A percentile compares a stretch with the other conserved stretches of the same genome.
Evolutionary conservation across 495 filamentous ascomycete species (phyloP).

Genomic region (Penicillium bialowiezense): DNA sequence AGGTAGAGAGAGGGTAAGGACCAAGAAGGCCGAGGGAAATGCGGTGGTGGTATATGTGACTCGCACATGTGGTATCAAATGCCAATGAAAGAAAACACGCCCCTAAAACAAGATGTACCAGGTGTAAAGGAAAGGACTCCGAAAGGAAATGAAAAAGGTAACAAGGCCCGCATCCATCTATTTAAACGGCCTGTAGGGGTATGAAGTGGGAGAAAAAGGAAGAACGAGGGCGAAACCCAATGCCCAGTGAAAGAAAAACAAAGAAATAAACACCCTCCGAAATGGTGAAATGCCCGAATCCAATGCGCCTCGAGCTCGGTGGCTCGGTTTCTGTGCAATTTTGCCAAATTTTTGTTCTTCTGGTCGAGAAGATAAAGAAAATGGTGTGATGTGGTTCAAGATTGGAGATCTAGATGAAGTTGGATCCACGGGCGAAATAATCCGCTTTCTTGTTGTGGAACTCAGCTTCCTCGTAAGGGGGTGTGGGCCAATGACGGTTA

Average conservation of each 20-base stretch:
- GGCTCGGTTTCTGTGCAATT: conserved; percentile 16
- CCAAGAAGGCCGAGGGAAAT: conserved; percentile 14
- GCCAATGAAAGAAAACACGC: conserved; percentile 20
- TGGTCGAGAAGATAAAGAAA: conserved; percentile 18
- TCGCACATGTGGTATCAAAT: conserved; percentile 39
- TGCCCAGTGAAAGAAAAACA: conserved; percentile 14
- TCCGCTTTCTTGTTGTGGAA: conserved; percentile 80
- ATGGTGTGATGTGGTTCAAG: conserved; percentile 11
- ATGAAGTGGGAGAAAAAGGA: conserved; percentile 32
- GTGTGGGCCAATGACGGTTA: conserved; percentile 87
- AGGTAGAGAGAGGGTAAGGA: conserved; percentile 13
- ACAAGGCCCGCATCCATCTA: conserved; percentile 44
- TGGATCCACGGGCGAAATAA: conserved; percentile 64
- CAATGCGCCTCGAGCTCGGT: conserved; percentile 37
- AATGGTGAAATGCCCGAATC: conserved; percentile 32
- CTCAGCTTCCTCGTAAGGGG: conserved; percentile 86
- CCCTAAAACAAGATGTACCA: conserved; percentile 13
- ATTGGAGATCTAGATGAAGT: conserved; percentile 38
- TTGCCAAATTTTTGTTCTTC: conserved; percentile 26
- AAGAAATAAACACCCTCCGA: conserved; percentile 16
- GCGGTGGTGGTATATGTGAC: conserved; percentile 33
- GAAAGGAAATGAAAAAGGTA: conserved; percentile 23
- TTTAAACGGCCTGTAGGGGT: conserved; percentile 41
- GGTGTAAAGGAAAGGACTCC: conserved; percentile 27
- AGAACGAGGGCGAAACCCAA: conserved; percentile 17